A percentile compares a stretch with the other conserved stretches of the same genome.
Conservation (phyloP, 495 filamentous ascomycete species). For the Podospora conica region DNA sequence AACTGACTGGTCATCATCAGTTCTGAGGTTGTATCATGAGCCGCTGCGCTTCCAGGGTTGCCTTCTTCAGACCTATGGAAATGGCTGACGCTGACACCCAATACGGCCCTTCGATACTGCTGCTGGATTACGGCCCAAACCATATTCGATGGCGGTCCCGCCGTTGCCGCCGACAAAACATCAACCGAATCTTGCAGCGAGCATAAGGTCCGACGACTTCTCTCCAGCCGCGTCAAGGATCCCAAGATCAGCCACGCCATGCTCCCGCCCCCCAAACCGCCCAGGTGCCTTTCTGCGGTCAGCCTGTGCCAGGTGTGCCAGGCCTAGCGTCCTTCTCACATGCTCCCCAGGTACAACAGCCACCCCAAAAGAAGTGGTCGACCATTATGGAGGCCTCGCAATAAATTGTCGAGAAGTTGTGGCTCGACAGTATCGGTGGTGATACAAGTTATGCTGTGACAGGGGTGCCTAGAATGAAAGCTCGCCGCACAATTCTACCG, state of each 20-base stretch:
- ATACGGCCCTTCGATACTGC: not conserved
- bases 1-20: not conserved
- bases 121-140: not conserved
- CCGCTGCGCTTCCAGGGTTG: not conserved
- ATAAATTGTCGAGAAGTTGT: not conserved
- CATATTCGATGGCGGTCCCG: not conserved
- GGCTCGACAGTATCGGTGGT: not conserved
- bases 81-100: not conserved
- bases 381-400: not conserved
- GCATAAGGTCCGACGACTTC: no score
- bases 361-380: not conserved
- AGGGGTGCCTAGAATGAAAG: not conserved
- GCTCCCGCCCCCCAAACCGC: not conserved
- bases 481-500: not conserved
- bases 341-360: no score
- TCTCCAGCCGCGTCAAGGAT: not conserved
- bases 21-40: not conserved
- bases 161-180: not conserved
- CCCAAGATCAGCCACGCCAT: not conserved
- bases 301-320: not conserved
- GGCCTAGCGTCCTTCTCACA: not conserved
- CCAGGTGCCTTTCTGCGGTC: not conserved
- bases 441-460: not conserved
- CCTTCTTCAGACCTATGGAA: not conserved
- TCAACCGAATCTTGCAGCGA: not conserved